These are phyloP conservation scores for Cytospora paraplurivora DNA, from an alignment of 2,329 filamentous ascomycete species.

Conservation along the genomic window DNA sequence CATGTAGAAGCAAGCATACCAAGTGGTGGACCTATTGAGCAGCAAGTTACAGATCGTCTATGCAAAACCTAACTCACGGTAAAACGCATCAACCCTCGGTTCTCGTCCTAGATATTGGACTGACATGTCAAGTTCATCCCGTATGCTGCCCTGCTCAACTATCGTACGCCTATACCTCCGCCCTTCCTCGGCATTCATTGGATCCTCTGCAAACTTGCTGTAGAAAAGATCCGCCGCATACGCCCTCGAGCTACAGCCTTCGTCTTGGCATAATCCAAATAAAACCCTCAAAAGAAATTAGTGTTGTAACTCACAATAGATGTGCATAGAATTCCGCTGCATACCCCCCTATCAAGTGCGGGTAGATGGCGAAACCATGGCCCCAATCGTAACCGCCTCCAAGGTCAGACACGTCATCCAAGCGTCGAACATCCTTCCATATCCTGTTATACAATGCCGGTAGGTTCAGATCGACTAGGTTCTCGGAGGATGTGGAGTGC, in stretches of 20 bases:
- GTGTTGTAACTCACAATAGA: constrained; percentile 37
- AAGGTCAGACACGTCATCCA: constrained; percentile 49
- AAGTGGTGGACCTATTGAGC: too few species aligned
- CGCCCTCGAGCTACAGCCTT: constrained; percentile 34
- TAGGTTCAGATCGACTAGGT: constrained; percentile 47
- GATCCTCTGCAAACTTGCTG: constrained; percentile 50
- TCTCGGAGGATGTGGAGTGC: constrained; percentile 50
- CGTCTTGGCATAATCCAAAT: constrained; percentile 30
- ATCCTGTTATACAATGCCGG: constrained; percentile 53
- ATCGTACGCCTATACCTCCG: constrained; percentile 52
- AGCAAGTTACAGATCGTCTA: not conserved
- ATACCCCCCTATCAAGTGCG: constrained; percentile 57
- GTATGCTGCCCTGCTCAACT: constrained; percentile 56
- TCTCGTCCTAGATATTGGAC: constrained; percentile 55
- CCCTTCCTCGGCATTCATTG: constrained; percentile 52
- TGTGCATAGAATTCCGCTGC: constrained; percentile 62
- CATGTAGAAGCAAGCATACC: too few species aligned
- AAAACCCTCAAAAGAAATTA: not conserved
- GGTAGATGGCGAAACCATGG: constrained; percentile 54
- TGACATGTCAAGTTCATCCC: constrained; percentile 55
- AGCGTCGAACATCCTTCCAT: constrained; percentile 51
- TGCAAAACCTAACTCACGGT: not conserved
- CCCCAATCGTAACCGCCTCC: constrained; percentile 51
- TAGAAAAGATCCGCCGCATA: constrained; percentile 59
- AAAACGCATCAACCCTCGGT: constrained; percentile 7